Evolutionary conservation across 2,329 filamentous ascomycete species (phyloP).

Genomic region (Xylariaceae sp.): DNA sequence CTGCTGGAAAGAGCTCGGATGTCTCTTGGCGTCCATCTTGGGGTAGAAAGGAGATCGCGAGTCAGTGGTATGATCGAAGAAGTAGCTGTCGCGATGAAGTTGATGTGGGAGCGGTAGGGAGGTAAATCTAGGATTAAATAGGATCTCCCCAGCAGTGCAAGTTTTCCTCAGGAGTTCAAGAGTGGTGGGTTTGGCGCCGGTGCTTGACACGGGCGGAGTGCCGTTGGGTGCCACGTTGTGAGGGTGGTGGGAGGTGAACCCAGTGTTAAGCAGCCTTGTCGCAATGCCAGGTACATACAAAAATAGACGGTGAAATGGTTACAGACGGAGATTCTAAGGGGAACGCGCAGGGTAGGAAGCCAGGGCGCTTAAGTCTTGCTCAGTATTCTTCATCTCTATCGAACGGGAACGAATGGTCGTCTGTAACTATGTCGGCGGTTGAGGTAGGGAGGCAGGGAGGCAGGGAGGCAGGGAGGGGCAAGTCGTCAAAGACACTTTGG

Average conservation of each 20-base stretch:
- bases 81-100: constrained; percentile 31
- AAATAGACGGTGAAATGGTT: constrained; percentile 4
- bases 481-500: too few relatives aligned
- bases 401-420: constrained; percentile 14
- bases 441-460: not conserved
- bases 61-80: constrained; percentile 17
- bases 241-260: constrained; percentile 13
- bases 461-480: not conserved
- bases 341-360: not conserved
- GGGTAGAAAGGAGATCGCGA: constrained; percentile 9
- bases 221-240: constrained; percentile 24
- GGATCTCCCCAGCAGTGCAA: constrained; percentile 42
- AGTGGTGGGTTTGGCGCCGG: constrained; percentile 5
- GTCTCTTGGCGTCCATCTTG: constrained; percentile 85
- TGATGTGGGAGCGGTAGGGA: constrained; percentile 38
- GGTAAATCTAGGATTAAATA: constrained; percentile 45
- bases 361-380: constrained; percentile 19
- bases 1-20: constrained; percentile 98
- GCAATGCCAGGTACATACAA: constrained; percentile 20
- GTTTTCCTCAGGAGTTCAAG: constrained; percentile 36
- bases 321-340: not conserved
- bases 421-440: constrained; percentile 13
- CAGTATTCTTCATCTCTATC: constrained; percentile 16
- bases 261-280: constrained; percentile 19
- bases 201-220: constrained; percentile 16